Percentiles rank a stretch among this genome's conserved stretches.
These are phyloP conservation scores for Pyracantha coccinea DNA, from an alignment of 331 rosid genomes.

Conservation along the genomic window DNA sequence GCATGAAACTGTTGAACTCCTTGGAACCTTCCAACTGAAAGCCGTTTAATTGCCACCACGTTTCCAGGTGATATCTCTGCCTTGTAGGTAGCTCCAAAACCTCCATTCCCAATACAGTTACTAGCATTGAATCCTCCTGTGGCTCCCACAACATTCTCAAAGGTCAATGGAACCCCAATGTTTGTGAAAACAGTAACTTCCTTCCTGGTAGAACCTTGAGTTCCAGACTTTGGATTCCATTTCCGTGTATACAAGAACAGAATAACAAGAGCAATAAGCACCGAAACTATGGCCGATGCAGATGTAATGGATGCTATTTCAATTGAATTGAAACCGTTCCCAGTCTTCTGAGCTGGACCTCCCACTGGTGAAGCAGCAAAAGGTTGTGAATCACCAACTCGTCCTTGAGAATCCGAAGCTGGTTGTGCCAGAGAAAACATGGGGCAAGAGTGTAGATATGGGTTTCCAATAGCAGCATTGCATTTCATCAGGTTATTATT, in stretches of 20 bases:
- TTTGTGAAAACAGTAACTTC: constrained; percentile 74
- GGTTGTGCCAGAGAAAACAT: constrained; percentile 33
- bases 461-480: constrained; percentile 76
- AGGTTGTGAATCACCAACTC: constrained; percentile 23
- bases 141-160: constrained; percentile 75
- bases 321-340: constrained; percentile 55
- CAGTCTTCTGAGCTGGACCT: constrained; percentile 11
- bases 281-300: constrained; percentile 85
- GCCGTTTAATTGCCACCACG: constrained; percentile 77
- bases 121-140: constrained; percentile 68
- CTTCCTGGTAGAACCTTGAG: constrained; percentile 47
- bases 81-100: constrained; percentile 88
- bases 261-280: constrained; percentile 65
- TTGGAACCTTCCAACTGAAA: constrained; percentile 87
- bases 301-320: constrained; percentile 90
- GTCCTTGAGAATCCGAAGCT: constrained; percentile 43
- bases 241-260: constrained; percentile 69
- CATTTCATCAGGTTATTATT: constrained; percentile 57
- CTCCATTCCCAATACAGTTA: constrained; percentile 96
- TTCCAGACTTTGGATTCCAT: constrained; percentile 77
- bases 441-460: constrained; percentile 44
- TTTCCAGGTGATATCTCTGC: constrained; percentile 68
- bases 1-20: constrained; percentile 79
- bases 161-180: constrained; percentile 65
- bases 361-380: constrained; percentile 30